Evolutionary conservation across 345 rosid genomes (phyloP).

Genomic region (Arabis alpina): DNA sequence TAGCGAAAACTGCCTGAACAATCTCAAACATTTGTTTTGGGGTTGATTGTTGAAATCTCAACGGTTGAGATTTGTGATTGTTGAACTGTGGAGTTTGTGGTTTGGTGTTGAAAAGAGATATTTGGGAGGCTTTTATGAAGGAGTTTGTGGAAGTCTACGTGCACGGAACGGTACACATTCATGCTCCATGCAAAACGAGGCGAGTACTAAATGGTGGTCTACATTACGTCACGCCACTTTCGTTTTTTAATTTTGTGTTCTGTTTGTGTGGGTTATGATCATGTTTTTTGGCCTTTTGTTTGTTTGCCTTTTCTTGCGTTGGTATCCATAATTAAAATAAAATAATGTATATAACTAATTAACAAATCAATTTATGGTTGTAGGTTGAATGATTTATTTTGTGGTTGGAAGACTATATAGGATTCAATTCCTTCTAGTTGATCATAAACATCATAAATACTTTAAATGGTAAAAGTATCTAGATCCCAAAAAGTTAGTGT

Average conservation of each 20-base stretch:
- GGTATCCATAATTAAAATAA: not conserved
- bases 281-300: constrained; percentile 16
- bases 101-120: constrained; percentile 17
- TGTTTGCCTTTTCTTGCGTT: not conserved
- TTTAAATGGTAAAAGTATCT: not conserved
- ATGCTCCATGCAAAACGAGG: constrained; percentile 33
- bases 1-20: constrained; percentile 40
- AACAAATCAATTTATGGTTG: not conserved
- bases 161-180: constrained; percentile 33
- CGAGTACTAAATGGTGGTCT: constrained; percentile 17
- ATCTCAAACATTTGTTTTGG: constrained; percentile 32
- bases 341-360: not conserved
- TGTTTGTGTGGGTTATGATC: constrained; percentile 19
- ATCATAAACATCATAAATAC: not conserved
- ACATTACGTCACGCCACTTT: constrained; percentile 24
- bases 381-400: constrained; percentile 1
- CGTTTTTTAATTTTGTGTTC: not conserved
- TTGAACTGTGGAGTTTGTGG: not conserved
- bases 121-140: constrained; percentile 20
- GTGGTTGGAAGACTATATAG: not conserved
- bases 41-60: constrained; percentile 8
- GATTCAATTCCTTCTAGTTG: not conserved
- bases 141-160: constrained; percentile 28
- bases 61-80: constrained; percentile 17
- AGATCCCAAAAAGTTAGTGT: not conserved